Evolutionary conservation across 305 asterid genomes (phyloP), one percentile per base, ranked within the genome.

Genomic region (Fraxinus greggii): DNA sequence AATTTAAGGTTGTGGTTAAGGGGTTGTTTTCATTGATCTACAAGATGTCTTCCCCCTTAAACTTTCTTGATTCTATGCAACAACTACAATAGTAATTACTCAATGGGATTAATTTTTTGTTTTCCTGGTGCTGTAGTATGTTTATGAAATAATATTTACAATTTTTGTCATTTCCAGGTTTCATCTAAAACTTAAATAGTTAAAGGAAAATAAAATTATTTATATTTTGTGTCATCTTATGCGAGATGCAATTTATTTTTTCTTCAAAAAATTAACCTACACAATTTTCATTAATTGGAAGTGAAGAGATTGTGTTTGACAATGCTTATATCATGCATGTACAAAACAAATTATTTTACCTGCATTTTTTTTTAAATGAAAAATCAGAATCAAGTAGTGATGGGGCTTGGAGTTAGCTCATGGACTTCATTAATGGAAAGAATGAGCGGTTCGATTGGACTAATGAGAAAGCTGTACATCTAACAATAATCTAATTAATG

Each of bases 21-120:
- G 38, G 40, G 83, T 88, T 85, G 31, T 78, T 88, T 83, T 86
- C 89, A 31, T 73, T 72, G 75, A 33, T 81, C 75, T 82, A 33
- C 32, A 38, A 74, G 75, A 29, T 69, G 23, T 5, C 75, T 70
- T 70, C 75, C 75, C 15, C 42, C 13, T 70, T 6, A 70, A 69
- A 29, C 75, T 69, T 69, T 69, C 40, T 29, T 28, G 38, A 4
- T 12, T 12, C 15, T 24, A 65, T 26, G 73, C 35, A 67, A 28
- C 74, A 67, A 67, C 74, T 67, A 67, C 36, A 67, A 67, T 28
- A 26, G 74, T 12, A 67, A 67, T 67, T 67, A 15, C 36, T 67
- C 19, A 26, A 26, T 70, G 24, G 23, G 24, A 70, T 70, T 31
- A 31, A 5, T 17, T 29, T 70, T 69, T 31, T 17, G 12, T 31